Evolutionary conservation across 805 yeast species (phyloP), one percentile per base, ranked within the genome.

Genomic region (Lipomyces yamadae): DNA sequence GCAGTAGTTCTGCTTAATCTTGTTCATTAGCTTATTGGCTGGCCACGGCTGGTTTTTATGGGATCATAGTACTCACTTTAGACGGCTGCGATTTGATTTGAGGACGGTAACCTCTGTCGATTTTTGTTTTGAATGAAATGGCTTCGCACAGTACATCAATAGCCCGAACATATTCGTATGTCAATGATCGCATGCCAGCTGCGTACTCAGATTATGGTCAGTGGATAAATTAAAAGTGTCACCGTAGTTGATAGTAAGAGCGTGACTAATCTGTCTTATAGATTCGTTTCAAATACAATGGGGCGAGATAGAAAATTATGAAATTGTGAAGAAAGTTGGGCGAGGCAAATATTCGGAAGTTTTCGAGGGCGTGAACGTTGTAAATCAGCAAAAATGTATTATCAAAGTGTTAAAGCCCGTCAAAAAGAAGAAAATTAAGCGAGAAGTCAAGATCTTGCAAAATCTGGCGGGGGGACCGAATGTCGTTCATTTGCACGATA

Each of bases 261-360:
- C 18, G 30, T 34, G 29, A 57, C 59, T 42, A 72, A 45, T 13
- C 15, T 52, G 8, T 18, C 13, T 35, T 34, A 33, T 42, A 72
- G 75, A 90, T 71, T 87, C 87, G 69, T 80, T 83, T 45, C 80
- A 82, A 11, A 83, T 88, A 39, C 83, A 83, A 55, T 88, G 91
- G 91, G 88, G 90, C 1, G 75, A 81, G 5, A 83, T 84, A 63
- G 78, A 79, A 61, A 79, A 86, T 74, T 89, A 89, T 76, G 98
- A 93, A 77, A 89, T 93, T 68, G 85, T 90, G 62, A 83, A 84
- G 69, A 91, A 92, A 78, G 88, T 93, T 24, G 98, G 98, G 13
- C 84, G 97, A 65, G 98, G 98, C 33, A 93, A 91, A 80, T 93
- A 92, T 79, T 89, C 96, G n/a, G 98, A 93, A 78, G 98, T 93